Evolutionary conservation across 441 rosid species (phyloP).

Genomic region (Lagerstroemia fauriei): DNA sequence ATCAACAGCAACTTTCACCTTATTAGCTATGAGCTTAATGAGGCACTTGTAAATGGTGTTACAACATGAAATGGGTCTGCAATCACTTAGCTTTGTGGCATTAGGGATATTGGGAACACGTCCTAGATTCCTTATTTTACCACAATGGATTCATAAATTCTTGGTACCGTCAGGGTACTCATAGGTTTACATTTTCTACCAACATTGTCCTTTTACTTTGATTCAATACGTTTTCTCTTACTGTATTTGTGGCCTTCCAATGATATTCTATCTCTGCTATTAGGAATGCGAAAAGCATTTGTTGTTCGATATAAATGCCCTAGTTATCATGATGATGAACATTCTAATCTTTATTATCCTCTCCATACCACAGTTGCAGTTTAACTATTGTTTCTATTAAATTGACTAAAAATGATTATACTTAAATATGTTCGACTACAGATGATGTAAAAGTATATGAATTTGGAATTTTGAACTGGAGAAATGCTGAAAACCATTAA

Average conservation of each 20-base stretch:
- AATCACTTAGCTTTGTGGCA: too few species aligned
- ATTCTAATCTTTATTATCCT: not conserved
- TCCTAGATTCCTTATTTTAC: not conserved
- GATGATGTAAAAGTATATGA: not conserved
- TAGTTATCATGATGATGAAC: not conserved
- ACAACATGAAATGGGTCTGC: too few species aligned
- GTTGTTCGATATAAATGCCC: not conserved
- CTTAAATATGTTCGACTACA: not conserved
- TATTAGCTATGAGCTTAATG: too few species aligned
- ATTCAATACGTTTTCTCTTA: not conserved
- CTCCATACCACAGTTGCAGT: not conserved
- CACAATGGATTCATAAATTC: not conserved
- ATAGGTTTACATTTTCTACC: not conserved
- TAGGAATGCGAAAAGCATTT: not conserved
- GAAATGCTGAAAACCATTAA: not conserved
- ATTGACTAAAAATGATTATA: not conserved
- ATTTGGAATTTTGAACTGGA: not conserved
- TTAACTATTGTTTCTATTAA: not conserved
- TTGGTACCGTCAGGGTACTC: not conserved
- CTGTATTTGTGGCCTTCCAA: not conserved
- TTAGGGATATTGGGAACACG: too few species aligned
- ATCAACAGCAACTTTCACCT: too few species aligned
- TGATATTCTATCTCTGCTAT: not conserved
- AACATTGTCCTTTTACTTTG: not conserved
- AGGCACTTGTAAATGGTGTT: too few species aligned